Percentiles rank a stretch among this genome's conserved stretches.
phyloP scores from a whole-genome alignment of 176 grass and related monocot genomes.

The Canna indica region DNA sequence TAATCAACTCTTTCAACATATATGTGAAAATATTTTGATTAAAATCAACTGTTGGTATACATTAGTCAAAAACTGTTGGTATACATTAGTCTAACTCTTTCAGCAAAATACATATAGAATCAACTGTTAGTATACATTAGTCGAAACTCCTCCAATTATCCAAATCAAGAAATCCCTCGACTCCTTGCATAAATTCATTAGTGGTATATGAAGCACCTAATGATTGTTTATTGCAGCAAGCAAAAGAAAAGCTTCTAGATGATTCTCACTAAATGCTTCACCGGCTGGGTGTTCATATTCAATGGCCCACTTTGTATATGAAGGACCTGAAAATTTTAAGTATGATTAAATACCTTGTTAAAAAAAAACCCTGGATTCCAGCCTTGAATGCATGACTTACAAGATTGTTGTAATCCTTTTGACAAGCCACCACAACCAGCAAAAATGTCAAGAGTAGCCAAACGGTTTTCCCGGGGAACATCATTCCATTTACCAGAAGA shows the following conservation, averaged over 20 bases:
- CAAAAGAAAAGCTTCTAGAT: slow-evolving; percentile 78
- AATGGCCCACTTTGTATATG: slow-evolving; percentile 98
- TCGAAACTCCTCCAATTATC: too few species aligned
- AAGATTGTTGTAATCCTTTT: slow-evolving; percentile 82
- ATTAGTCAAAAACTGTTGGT: too few species aligned
- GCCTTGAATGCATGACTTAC: slow-evolving; percentile 31
- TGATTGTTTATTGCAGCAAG: too few species aligned
- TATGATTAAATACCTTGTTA: slow-evolving; percentile 12
- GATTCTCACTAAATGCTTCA: slow-evolving; percentile 86
- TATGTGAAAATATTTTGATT: too few species aligned
- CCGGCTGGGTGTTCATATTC: slow-evolving; percentile 96
- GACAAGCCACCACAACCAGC: slow-evolving; percentile 98
- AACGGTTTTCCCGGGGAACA: slow-evolving; percentile 40
- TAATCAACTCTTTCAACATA: too few species aligned
- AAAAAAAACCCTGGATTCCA: slow-evolving; percentile 2
- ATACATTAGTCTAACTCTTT: too few species aligned
- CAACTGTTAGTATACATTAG: too few species aligned
- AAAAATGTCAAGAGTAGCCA: slow-evolving; percentile 95
- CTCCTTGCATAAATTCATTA: too few species aligned
- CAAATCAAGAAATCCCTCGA: too few species aligned
- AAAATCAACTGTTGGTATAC: too few species aligned
- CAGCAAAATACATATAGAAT: too few species aligned
- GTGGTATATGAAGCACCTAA: too few species aligned
- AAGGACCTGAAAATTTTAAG: slow-evolving; percentile 48
- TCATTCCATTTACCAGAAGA: slow-evolving; percentile 46